Evolutionary conservation across 1,284 basidiomycete species (phyloP).

Genomic region (Filobasidium uniguttulatum): DNA sequence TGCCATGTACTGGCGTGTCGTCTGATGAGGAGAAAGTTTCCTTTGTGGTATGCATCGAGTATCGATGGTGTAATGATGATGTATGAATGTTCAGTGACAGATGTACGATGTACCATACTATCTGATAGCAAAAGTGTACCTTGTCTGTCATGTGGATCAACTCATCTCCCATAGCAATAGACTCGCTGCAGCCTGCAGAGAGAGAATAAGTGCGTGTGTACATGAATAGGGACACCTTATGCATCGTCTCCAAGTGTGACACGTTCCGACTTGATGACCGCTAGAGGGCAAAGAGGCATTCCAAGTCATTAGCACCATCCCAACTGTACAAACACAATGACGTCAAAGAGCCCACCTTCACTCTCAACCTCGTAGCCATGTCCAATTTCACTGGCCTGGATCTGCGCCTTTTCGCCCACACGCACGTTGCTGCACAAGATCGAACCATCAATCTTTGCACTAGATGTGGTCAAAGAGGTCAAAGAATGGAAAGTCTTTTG

Average conservation of each 20-base stretch:
- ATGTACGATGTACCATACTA: no score
- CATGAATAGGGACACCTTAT: background rate
- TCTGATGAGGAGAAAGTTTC: conserved; percentile 21
- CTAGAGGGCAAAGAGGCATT: background rate
- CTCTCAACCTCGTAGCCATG: conserved; percentile 67
- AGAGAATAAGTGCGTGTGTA: background rate
- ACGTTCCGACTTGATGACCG: background rate
- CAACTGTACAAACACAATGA: no score
- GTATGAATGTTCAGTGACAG: no score
- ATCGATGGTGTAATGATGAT: no score
- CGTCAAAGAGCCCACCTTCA: conserved; percentile 29
- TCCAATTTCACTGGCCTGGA: conserved; percentile 74
- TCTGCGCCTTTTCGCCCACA: conserved; percentile 62
- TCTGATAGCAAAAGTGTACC: no score
- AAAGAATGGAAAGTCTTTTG: no score
- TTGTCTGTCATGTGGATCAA: no score
- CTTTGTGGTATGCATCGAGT: no score
- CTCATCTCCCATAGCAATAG: no score
- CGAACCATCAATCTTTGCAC: conserved; percentile 77
- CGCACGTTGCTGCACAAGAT: conserved; percentile 71
- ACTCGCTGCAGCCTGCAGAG: no score
- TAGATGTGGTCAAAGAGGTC: conserved; percentile 35
- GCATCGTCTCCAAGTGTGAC: background rate
- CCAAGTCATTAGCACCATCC: no score
- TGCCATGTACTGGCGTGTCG: conserved; percentile 60